A percentile compares a stretch with the other conserved stretches of the same genome.
Evolutionary conservation across 78 protist genomes (phyloP).

Genomic region (Tieghemostelium lacteum): DNA sequence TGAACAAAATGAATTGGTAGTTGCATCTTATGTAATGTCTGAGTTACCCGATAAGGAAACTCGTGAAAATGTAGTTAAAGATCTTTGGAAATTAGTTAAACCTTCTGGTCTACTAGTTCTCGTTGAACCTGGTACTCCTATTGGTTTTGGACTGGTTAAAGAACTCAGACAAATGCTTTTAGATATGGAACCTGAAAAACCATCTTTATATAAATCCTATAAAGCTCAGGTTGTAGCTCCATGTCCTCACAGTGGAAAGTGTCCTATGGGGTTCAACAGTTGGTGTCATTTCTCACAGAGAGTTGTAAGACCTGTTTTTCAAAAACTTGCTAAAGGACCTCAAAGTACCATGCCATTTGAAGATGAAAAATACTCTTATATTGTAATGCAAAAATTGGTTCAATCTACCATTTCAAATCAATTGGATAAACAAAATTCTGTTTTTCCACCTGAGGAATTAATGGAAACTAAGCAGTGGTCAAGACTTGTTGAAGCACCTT

Average conservation of each 20-base stretch:
- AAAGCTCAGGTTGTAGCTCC: slow-evolving; percentile 69
- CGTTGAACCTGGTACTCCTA: slow-evolving; percentile 86
- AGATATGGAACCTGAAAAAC: not conserved
- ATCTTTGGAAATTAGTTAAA: slow-evolving; percentile 69
- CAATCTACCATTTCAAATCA: slow-evolving; percentile 55
- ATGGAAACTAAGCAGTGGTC: slow-evolving; percentile 44
- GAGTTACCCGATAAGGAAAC: slow-evolving; percentile 64
- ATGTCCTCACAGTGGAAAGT: slow-evolving; percentile 77
- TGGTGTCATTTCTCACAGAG: slow-evolving; percentile 88
- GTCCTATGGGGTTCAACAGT: slow-evolving; percentile 71
- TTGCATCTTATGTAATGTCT: slow-evolving; percentile 75
- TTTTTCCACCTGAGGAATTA: slow-evolving; percentile 16
- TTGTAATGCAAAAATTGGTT: slow-evolving; percentile 52
- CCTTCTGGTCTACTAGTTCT: slow-evolving; percentile 75
- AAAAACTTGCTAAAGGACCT: slow-evolving; percentile 77
- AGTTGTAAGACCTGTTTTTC: slow-evolving; percentile 61
- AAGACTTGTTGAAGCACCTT: slow-evolving; percentile 71
- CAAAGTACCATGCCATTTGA: slow-evolving; percentile 64
- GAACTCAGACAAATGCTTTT: slow-evolving; percentile 55
- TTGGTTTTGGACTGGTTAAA: slow-evolving; percentile 69
- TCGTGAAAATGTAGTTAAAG: slow-evolving; percentile 29
- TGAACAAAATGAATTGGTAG: slow-evolving; percentile 50
- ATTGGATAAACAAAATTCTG: slow-evolving; percentile 18
- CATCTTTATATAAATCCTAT: not conserved
- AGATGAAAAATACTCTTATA: slow-evolving; percentile 82